Base-by-base conservation (phyloP, 2,329 filamentous ascomycete species). In the Taxawa tesnikishii region DNA sequence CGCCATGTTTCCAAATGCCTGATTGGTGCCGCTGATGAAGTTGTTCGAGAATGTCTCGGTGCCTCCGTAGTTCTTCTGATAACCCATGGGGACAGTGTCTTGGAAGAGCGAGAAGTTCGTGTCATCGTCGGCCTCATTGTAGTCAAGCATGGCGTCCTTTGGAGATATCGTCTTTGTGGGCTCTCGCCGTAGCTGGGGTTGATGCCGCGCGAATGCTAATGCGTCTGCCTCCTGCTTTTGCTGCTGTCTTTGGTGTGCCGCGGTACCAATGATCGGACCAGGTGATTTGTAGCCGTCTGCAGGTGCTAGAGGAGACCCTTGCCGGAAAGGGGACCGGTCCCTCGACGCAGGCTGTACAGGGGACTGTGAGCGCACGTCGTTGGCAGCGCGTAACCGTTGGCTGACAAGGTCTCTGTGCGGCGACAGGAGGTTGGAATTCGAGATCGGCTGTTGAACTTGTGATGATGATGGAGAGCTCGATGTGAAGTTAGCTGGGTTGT, bases 131-230 rank as follows among this genome's bases (percentile, higher is more conserved):
- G 65, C 57, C 24, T 90, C 83, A 39, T 79, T 73, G 51, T 87
- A 94, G 38, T 94, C 87, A 30, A 94, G 60, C 38, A 93, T 60
- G 2, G 87, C 83, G 48, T 96, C 88, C 59, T 93, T 92, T 15
- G 88, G 90, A 2, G 88, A 96, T 28, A 98, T 94, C 0, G 88
- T 94, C 56, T 83, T 83, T 2, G 74, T 68, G 26, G 60, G 47
- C 38, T 67, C 53, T 34, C 51, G 39, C 30, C 42, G 42, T 16
- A 55, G 42, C 26, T 39, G 34, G 8, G 49, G 45, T 15, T 43
- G 45, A 26, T 55, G 51, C 26, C 44, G 45, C 27, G 44, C 48
- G 29, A 44, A 45, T 38, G 54, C 54, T 34, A 45, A 43, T 41
- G 67, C 68, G 37, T 77, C 75, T 26, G 71, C 70, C 45, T 73